phyloP scores from a whole-genome alignment of 306 rosid genomes.

The Glycine latifolia region DNA sequence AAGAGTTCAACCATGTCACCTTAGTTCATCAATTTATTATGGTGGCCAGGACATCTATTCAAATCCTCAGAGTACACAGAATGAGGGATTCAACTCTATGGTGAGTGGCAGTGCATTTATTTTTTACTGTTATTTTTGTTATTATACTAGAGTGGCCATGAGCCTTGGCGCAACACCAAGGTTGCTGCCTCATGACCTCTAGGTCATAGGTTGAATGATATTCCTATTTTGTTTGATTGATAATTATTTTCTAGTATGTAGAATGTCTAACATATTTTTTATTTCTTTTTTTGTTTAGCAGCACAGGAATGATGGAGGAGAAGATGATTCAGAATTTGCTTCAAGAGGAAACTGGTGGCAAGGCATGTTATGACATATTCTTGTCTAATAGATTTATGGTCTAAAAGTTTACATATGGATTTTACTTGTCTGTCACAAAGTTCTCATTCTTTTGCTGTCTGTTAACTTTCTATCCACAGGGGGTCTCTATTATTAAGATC shows the following conservation, averaged over 20 bases:
- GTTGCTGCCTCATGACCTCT: no score
- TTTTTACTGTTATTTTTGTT: neutral
- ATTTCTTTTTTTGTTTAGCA: constrained; percentile 26
- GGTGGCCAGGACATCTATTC: constrained; percentile 82
- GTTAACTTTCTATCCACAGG: constrained; percentile 58
- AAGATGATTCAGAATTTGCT: constrained; percentile 70
- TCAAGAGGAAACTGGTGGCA: constrained; percentile 96
- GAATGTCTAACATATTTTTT: constrained; percentile 23
- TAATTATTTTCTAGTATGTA: neutral
- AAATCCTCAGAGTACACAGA: constrained; percentile 58
- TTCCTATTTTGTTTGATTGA: constrained; percentile 3
- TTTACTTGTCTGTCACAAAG: constrained; percentile 9
- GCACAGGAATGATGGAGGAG: constrained; percentile 61
- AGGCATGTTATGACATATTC: constrained; percentile 54
- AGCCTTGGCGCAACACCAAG: neutral
- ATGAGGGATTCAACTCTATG: constrained; percentile 46
- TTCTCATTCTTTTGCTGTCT: constrained; percentile 42
- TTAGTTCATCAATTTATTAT: constrained; percentile 85
- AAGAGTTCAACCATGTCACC: constrained; percentile 76
- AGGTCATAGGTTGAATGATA: neutral
- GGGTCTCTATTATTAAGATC: constrained; percentile 72
- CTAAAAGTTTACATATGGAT: constrained; percentile 24
- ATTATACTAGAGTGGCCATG: neutral
- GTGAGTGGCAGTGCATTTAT: constrained; percentile 48
- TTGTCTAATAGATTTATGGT: constrained; percentile 5